Evolutionary conservation across 2,329 filamentous ascomycete species (phyloP).

Genomic region (Claviceps maximensis): DNA sequence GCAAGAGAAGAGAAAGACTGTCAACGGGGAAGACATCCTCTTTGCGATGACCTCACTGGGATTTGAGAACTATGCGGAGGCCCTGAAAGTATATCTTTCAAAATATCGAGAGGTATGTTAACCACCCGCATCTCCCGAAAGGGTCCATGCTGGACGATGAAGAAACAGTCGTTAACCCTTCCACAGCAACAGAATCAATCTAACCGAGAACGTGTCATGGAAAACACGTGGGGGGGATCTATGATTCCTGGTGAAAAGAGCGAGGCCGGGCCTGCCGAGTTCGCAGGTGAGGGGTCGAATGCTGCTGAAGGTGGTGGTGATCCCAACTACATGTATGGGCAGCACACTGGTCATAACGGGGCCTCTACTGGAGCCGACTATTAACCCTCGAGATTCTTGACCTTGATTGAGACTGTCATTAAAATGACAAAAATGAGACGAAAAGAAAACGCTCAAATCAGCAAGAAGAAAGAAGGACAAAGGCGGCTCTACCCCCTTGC

Average conservation of each 20-base stretch:
- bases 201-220: slow-evolving; percentile 26
- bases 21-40: slow-evolving; percentile 96
- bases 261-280: slow-evolving; percentile 24
- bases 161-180: not conserved
- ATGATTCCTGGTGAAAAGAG: slow-evolving; percentile 21
- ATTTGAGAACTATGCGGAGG: slow-evolving; percentile 97
- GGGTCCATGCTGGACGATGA: not conserved
- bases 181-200: slow-evolving; percentile 28
- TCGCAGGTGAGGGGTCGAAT: slow-evolving; percentile 28
- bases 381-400: slow-evolving; percentile 15
- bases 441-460: not conserved
- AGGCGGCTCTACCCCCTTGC: not conserved
- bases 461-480: not conserved
- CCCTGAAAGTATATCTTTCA: slow-evolving; percentile 92
- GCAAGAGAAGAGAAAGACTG: slow-evolving; percentile 97
- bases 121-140: not conserved
- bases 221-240: slow-evolving; percentile 19
- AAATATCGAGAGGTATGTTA: slow-evolving; percentile 88
- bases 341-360: slow-evolving; percentile 46
- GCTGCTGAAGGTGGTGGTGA: slow-evolving; percentile 28
- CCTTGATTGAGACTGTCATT: not conserved
- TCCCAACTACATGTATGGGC: slow-evolving; percentile 38
- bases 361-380: slow-evolving; percentile 39
- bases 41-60: slow-evolving; percentile 98
- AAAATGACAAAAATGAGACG: slow-evolving; percentile 1